A percentile compares a stretch with the other conserved stretches of the same genome.
phyloP scores from a whole-genome alignment of 2,329 filamentous ascomycete species.

The Stagonosporopsis vannaccii region DNA sequence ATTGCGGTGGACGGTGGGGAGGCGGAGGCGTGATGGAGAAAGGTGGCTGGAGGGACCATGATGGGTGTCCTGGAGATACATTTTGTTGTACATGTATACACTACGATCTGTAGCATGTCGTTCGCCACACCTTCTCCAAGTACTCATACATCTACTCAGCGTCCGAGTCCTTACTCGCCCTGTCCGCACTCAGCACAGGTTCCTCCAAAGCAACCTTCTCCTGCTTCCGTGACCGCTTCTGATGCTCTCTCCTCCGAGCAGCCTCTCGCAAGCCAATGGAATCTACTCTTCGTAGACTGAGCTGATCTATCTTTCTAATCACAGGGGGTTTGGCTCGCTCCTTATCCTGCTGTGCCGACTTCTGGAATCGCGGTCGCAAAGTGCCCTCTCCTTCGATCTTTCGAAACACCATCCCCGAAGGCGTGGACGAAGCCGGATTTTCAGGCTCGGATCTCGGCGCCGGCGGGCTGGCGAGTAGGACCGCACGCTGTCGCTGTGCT shows the following conservation, averaged over 20 bases:
- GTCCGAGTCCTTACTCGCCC: neutral
- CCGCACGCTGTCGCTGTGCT: neutral
- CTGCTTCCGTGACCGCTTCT: neutral
- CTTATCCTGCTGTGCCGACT: neutral
- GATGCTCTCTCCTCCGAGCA: neutral
- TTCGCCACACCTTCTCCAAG: neutral
- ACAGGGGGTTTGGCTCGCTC: neutral
- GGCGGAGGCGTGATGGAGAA: neutral
- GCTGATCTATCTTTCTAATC: neutral
- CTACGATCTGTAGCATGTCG: neutral
- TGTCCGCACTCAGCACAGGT: neutral
- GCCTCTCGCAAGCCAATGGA: neutral
- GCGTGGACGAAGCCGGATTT: neutral
- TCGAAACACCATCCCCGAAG: neutral
- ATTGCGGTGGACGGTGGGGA: slow-evolving; percentile 52
- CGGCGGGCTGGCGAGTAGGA: neutral
- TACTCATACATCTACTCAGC: neutral
- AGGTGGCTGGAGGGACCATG: no score
- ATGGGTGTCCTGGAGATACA: neutral
- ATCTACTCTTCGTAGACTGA: neutral
- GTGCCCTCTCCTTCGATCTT: neutral
- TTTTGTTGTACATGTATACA: neutral
- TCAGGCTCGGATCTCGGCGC: no score
- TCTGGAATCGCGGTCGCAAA: neutral
- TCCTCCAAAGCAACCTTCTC: neutral